Percentiles rank a stretch among this genome's conserved stretches.
phyloP scores from a whole-genome alignment of 805 yeast species.

The Debaryomyces prosopidis region DNA sequence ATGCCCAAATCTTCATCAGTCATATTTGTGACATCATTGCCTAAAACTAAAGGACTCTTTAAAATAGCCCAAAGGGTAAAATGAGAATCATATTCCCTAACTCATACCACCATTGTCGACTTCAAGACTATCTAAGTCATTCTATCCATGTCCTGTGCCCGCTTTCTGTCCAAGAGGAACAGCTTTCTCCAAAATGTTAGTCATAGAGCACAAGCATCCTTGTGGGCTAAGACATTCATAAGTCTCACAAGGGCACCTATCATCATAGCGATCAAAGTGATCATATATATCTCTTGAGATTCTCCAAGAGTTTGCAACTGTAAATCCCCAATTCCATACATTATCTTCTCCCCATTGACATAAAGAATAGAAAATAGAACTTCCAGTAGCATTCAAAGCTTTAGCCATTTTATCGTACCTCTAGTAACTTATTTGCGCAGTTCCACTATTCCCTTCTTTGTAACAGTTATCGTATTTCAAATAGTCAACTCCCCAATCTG shows the following conservation, averaged over 20 bases:
- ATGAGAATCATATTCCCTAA: slow-evolving; percentile 26
- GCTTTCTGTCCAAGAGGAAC: slow-evolving; percentile 25
- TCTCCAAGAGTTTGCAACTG: slow-evolving; percentile 28
- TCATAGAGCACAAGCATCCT: slow-evolving; percentile 23
- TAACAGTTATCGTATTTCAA: slow-evolving; percentile 31
- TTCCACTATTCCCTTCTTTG: slow-evolving; percentile 25
- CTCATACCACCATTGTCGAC: slow-evolving; percentile 28
- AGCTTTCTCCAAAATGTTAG: slow-evolving; percentile 24
- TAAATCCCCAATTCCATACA: slow-evolving; percentile 28
- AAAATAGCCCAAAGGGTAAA: slow-evolving; percentile 30
- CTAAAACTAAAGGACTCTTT: slow-evolving; percentile 27
- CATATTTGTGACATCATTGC: slow-evolving; percentile 22
- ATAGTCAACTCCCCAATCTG: slow-evolving; percentile 27
- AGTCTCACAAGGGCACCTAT: slow-evolving; percentile 26
- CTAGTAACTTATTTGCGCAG: slow-evolving; percentile 19
- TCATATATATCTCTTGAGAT: slow-evolving; percentile 25
- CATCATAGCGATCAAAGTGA: slow-evolving; percentile 14
- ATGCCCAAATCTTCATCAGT: slow-evolving; percentile 16
- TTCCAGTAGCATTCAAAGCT: slow-evolving; percentile 26
- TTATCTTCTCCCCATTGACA: slow-evolving; percentile 33
- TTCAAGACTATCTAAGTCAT: slow-evolving; percentile 28
- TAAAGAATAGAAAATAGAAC: slow-evolving; percentile 24
- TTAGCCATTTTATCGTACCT: slow-evolving; percentile 27
- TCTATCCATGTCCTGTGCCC: slow-evolving; percentile 21
- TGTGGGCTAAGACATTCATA: slow-evolving; percentile 20